Conservation (phyloP, 306 rosid genomes). For the Gillenia trifoliata region DNA sequence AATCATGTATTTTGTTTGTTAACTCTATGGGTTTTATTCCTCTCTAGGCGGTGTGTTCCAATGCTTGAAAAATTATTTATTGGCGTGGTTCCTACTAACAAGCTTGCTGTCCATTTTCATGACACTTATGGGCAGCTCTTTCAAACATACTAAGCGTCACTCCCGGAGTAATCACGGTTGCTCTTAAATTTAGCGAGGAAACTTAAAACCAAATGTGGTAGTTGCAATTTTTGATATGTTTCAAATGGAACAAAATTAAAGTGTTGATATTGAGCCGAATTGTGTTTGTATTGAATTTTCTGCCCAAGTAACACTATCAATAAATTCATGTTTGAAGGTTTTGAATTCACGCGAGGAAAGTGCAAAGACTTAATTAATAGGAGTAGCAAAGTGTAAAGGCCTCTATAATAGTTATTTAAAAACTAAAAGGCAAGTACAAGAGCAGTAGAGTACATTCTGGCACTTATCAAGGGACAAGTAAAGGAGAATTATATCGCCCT, state of each 20-base stretch:
- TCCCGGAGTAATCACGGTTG: slow-evolving; percentile 57
- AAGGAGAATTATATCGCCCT: not conserved
- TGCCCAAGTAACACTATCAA: not conserved
- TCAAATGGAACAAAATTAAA: not conserved
- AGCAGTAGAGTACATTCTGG: not conserved
- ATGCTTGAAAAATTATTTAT: slow-evolving; percentile 89
- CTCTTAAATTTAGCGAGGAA: not conserved
- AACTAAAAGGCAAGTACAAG: not conserved
- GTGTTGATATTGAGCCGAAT: not conserved
- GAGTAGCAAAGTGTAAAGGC: not conserved
- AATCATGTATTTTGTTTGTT: not conserved
- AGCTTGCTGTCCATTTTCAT: slow-evolving; percentile 86
- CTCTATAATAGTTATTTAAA: not conserved
- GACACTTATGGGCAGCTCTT: slow-evolving; percentile 99
- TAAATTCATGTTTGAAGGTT: not conserved
- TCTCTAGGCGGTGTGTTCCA: slow-evolving; percentile 64
- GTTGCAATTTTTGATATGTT: not conserved
- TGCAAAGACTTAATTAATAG: not conserved
- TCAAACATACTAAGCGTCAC: slow-evolving; percentile 70
- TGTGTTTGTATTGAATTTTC: not conserved
- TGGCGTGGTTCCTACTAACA: slow-evolving; percentile 58
- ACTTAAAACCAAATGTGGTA: not conserved
- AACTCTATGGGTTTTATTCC: not conserved
- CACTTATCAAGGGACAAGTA: not conserved
- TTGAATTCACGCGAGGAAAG: not conserved